Evolutionary conservation across 1,139 yeast species (phyloP).

Genomic region (Yamadazyma mexicana): DNA sequence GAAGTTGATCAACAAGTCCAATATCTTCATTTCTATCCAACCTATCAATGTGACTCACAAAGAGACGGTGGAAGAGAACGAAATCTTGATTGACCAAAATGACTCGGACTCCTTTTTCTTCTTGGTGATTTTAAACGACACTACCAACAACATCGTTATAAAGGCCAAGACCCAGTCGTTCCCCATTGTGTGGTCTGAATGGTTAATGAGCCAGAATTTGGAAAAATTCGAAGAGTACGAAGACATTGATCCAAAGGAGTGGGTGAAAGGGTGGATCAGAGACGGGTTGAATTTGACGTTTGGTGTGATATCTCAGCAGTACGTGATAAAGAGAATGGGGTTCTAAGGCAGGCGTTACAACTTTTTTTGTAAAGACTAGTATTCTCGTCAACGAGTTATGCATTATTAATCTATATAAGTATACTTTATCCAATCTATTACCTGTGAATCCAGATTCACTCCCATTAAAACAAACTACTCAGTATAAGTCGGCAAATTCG

Average conservation of each 20-base stretch:
- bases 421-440: not conserved
- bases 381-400: conserved; percentile 1
- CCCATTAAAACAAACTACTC: conserved; percentile 26
- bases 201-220: conserved; percentile 62
- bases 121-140: conserved; percentile 72
- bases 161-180: conserved; percentile 83
- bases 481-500: conserved; percentile 42
- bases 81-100: conserved; percentile 39
- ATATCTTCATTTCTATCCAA: conserved; percentile 77
- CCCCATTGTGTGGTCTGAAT: conserved; percentile 85
- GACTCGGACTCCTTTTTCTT: conserved; percentile 52
- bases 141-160: conserved; percentile 71
- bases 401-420: conserved; percentile 5
- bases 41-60: conserved; percentile 42
- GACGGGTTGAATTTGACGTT: conserved; percentile 77
- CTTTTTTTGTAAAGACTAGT: not conserved
- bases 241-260: conserved; percentile 80
- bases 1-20: conserved; percentile 46
- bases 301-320: conserved; percentile 87
- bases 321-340: conserved; percentile 92
- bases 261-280: conserved; percentile 94
- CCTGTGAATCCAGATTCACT: conserved; percentile 4
- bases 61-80: conserved; percentile 18
- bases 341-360: too few relatives aligned
- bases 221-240: conserved; percentile 28